Base-by-base conservation (phyloP, 2,329 filamentous ascomycete genomes). In the Monascus ruber region DNA sequence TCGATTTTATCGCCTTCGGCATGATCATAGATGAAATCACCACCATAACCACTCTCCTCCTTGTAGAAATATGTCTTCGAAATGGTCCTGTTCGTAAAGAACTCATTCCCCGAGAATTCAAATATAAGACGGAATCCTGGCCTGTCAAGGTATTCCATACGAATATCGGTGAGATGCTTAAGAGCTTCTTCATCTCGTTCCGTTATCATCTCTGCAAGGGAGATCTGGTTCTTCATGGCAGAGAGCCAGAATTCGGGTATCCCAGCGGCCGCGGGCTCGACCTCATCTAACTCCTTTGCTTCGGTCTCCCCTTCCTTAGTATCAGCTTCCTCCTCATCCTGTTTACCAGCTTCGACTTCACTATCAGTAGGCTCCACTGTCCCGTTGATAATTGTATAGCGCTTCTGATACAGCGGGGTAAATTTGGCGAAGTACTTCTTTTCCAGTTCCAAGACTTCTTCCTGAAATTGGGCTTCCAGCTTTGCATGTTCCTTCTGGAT, bases 371-470 rank as follows among this genome's bases (percentile, higher is more conserved):
- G 91, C 71, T 98, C 91, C 44, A 71, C 64, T 47, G 70, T 69
- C 53, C 91, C 91, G 68, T 95, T 96, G 65, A 98, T 75, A 54
- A 98, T 96, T 55, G 81, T 76, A 46, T 88, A 78, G 65, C 91
- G 88, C 75, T 91, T 91, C 74, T 95, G 73, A 70, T 98, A 98
- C 36, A 98, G 78, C 44, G 91, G 91, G 39, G 86, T 94, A 71
- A 95, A 98, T 71, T 96, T 96, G 69, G 85, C 85, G 56, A 96
- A 96, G 70, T 94, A 98, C 72, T 95, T 95, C 79, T 98, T 98
- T 76, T 98, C 91, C 26, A 98, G 78, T 66, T 95, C 82, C 42
- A 98, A 77, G 46, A 98, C 88, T 70, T 96, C 93, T 67, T 96
- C 88, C 66, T 98, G 93, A 68, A 98, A 96, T 68, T 95, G 83